phyloP scores from a whole-genome alignment of 441 rosid species.

The Hypseocharis bilobata region DNA sequence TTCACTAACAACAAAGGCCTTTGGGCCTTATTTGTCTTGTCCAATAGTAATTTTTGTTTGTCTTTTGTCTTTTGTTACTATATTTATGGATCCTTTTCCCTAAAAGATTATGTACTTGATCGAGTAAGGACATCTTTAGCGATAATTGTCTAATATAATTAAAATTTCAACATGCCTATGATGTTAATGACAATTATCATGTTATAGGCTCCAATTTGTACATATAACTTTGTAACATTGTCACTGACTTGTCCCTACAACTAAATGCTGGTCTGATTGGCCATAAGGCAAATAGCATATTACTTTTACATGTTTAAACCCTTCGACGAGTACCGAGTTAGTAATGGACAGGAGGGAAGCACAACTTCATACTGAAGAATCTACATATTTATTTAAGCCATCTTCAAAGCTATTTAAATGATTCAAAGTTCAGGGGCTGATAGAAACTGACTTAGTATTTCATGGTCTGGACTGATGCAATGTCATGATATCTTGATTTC shows the following conservation, averaged over 20 bases:
- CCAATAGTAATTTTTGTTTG: not conserved
- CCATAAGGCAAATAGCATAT: not conserved
- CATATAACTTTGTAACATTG: not conserved
- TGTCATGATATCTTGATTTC: not conserved
- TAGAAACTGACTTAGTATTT: slow-evolving; percentile 2
- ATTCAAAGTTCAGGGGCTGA: not conserved
- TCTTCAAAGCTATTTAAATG: not conserved
- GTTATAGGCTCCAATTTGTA: no score
- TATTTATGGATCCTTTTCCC: not conserved
- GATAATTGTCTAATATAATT: not conserved
- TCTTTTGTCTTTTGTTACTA: not conserved
- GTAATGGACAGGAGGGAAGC: not conserved
- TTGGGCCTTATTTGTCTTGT: no score
- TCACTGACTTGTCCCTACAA: not conserved
- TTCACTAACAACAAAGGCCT: no score
- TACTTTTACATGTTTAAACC: not conserved
- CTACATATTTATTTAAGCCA: no score
- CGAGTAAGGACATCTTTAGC: no score
- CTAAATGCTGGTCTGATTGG: not conserved
- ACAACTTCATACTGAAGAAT: not conserved
- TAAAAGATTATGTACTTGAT: not conserved
- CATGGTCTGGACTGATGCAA: not conserved
- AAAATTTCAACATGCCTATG: not conserved
- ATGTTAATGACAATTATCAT: not conserved
- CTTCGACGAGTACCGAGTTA: not conserved